phyloP scores from a whole-genome alignment of 176 grass and related monocot species.

The Poa annua region DNA sequence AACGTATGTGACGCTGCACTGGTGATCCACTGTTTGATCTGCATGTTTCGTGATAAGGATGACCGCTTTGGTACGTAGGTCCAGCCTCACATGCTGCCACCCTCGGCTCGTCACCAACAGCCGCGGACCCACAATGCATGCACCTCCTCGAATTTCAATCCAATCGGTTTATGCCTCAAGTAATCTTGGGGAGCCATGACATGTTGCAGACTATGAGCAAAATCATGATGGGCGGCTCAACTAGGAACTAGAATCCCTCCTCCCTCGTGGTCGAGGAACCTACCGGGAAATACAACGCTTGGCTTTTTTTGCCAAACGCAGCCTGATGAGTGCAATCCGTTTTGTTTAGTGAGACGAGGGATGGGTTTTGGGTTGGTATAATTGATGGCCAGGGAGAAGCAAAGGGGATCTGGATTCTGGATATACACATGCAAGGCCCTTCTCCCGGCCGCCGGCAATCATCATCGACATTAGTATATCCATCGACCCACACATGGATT shows the following conservation, averaged over 20 bases:
- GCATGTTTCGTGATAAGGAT: not conserved
- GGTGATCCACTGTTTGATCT: not conserved
- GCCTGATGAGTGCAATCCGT: conserved; percentile 6
- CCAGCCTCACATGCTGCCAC: conserved; percentile 46
- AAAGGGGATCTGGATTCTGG: conserved; percentile 42
- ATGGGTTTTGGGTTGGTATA: not conserved
- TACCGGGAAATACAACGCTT: conserved; percentile 51
- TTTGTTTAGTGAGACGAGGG: conserved; percentile 34
- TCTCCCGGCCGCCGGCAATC: conserved; percentile 39
- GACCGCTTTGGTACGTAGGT: conserved; percentile 35
- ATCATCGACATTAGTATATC: conserved; percentile 39
- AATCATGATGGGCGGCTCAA: conserved; percentile 38
- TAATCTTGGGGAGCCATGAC: not conserved
- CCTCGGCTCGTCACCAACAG: conserved; percentile 29
- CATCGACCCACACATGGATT: not conserved
- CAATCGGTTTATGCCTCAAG: not conserved
- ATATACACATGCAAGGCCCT: conserved; percentile 56
- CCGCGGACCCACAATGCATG: not conserved
- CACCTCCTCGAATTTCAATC: not conserved
- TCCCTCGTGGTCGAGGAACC: conserved; percentile 26
- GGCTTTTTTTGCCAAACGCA: conserved; percentile 34
- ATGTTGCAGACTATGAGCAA: not conserved
- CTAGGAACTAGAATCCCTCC: not conserved
- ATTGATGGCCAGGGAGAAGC: conserved; percentile 45
- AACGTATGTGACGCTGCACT: conserved; percentile 43